Evolutionary conservation across 2,329 filamentous ascomycete genomes (phyloP), one percentile per base, ranked within the genome.

Genomic region (Pseudogymnoascus destructans): DNA sequence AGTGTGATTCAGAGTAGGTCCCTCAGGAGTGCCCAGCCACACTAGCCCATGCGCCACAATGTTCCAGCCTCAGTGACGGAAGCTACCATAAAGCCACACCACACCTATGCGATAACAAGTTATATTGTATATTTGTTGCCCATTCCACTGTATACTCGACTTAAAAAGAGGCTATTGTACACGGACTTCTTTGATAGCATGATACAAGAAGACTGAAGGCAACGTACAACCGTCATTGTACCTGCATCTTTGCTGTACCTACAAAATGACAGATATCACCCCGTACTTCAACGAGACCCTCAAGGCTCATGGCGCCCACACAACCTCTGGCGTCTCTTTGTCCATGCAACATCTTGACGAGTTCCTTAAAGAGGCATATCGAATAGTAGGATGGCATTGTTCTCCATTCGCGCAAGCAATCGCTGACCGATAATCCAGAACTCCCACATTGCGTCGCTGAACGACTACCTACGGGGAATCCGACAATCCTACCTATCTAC

Each of bases 281-380:
- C 74, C 81, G 35, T 69, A 78, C 46, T 85, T 92, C 73, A 84
- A 89, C 69, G 76, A 84, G 69, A 77, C 86, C 52, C 77, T 92
- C 21, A 78, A 78, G 66, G 73, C 77, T 64, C 80, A 80, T 61
- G 73, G 80, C 70, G 77, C 78, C 46, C 73, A 74, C 25, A 72
- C 76, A 6, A 75, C 78, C 10, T 59, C 64, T 9, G 63, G 65
- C 38, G 64, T 65, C 13, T 63, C 66, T 19, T 58, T 69, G 30
- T 63, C 63, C 59, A 65, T 76, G 55, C 74, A 79, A 63, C 77
- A 72, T 64, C 79, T 93, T 56, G 88, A 96, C 70, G 86, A 87
- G 66, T 98, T 97, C 69, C 76, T 97, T 32, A 90, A 92, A 69
- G 92, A 97, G 73, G 93, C 93, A 57, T 93, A 95, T 73, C 82